Conservation (phyloP, 352 stramenopile genomes). For the Peronosclerospora sorghi region DNA sequence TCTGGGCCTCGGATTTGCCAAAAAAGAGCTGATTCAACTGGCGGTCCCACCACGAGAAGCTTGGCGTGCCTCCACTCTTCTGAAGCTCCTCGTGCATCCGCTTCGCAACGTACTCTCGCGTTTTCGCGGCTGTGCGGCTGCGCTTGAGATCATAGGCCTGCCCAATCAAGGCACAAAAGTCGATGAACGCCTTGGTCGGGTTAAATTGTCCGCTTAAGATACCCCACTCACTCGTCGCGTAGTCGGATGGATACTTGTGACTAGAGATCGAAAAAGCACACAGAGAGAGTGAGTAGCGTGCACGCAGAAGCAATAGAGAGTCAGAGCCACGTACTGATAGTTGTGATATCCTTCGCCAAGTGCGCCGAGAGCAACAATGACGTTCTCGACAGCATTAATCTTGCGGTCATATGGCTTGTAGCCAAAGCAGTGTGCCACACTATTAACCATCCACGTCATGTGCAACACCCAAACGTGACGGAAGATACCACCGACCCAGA, state of each 20-base stretch:
- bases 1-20: constrained; percentile 62
- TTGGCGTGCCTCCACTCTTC: constrained; percentile 34
- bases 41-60: constrained; percentile 47
- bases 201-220: constrained; percentile 94
- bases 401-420: constrained; percentile 97
- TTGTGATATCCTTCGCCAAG: constrained; percentile 98
- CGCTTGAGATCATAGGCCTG: constrained; percentile 93
- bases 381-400: constrained; percentile 93
- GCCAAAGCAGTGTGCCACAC: constrained; percentile 95
- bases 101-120: constrained; percentile 56
- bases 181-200: constrained; percentile 97
- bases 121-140: constrained; percentile 73
- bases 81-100: constrained; percentile 46
- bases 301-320: neutral
- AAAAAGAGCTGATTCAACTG: constrained; percentile 66
- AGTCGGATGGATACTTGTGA: constrained; percentile 99
- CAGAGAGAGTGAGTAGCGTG: constrained; percentile 3
- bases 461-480: constrained; percentile 95
- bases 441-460: constrained; percentile 99
- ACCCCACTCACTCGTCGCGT: constrained; percentile 95
- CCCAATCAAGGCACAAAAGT: constrained; percentile 86
- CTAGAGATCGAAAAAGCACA: constrained; percentile 25
- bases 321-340: constrained; percentile 91
- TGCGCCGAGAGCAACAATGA: constrained; percentile 91
- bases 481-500: constrained; percentile 93